phyloP scores from a whole-genome alignment of 306 rosid genomes.

The Cucumis melo region DNA sequence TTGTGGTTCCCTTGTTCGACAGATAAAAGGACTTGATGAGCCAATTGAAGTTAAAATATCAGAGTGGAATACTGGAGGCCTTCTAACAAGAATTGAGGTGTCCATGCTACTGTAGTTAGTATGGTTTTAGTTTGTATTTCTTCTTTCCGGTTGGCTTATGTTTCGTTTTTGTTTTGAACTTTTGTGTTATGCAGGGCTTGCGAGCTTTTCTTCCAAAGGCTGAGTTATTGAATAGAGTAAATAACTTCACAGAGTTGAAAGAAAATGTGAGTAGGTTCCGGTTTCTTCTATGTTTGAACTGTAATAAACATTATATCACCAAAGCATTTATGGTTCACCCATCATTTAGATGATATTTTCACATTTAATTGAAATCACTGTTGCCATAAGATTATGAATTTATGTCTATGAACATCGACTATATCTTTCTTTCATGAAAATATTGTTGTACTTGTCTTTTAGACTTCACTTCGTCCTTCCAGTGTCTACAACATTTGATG shows the following conservation, averaged over 20 bases:
- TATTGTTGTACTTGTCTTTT: not conserved
- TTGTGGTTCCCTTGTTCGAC: slow-evolving; percentile 18
- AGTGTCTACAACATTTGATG: not conserved
- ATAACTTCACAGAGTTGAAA: slow-evolving; percentile 67
- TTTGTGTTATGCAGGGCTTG: slow-evolving; percentile 51
- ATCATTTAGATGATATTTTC: not conserved
- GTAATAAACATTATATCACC: too few relatives aligned
- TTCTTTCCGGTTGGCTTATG: not conserved
- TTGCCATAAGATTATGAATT: not conserved
- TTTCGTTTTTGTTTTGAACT: slow-evolving; percentile 6
- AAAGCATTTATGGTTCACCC: not conserved
- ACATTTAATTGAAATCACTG: not conserved
- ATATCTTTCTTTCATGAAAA: not conserved
- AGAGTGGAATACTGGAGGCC: slow-evolving; percentile 94
- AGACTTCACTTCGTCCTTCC: not conserved
- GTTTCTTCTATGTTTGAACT: not conserved
- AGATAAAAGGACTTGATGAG: slow-evolving; percentile 73
- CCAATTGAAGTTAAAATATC: slow-evolving; percentile 71
- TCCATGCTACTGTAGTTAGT: slow-evolving; percentile 5
- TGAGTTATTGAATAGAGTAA: slow-evolving; percentile 60
- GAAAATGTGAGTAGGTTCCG: slow-evolving; percentile 44
- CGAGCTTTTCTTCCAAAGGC: slow-evolving; percentile 84
- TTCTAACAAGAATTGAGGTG: slow-evolving; percentile 86
- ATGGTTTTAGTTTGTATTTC: not conserved
- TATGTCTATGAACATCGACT: not conserved